Percentiles rank a stretch among this genome's conserved stretches.
Evolutionary conservation across 441 rosid genomes (phyloP).

Genomic region (Biscutella auriculata): DNA sequence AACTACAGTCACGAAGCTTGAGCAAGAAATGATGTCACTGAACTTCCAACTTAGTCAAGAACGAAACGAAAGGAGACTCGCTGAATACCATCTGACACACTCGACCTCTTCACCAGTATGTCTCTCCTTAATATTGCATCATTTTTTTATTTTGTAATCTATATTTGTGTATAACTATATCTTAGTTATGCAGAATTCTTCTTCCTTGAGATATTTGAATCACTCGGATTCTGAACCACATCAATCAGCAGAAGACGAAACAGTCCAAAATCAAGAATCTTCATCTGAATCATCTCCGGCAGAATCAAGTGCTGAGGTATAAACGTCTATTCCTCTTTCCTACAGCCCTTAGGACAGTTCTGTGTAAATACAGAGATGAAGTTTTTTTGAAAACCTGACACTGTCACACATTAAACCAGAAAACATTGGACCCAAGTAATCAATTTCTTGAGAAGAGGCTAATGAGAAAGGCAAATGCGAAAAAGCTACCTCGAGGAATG

Average conservation of each 20-base stretch:
- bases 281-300: constrained; percentile 29
- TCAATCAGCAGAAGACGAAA: constrained; percentile 25
- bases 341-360: background rate
- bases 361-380: background rate
- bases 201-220: constrained; percentile 17
- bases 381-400: constrained; percentile 1
- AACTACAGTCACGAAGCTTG: constrained; percentile 45
- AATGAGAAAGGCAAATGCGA: constrained; percentile 18
- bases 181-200: constrained; percentile 23
- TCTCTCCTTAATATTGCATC: constrained; percentile 5
- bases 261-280: constrained; percentile 28
- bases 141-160: background rate
- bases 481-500: constrained; percentile 38
- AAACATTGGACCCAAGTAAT: constrained; percentile 22
- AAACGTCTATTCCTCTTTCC: constrained; percentile 1
- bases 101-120: constrained; percentile 41
- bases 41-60: constrained; percentile 73
- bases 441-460: constrained; percentile 22
- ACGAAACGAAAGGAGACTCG: constrained; percentile 60
- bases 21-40: constrained; percentile 55
- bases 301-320: constrained; percentile 39
- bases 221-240: constrained; percentile 21
- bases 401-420: constrained; percentile 25
- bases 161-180: constrained; percentile 12
- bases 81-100: constrained; percentile 60